phyloP scores from a whole-genome alignment of 768 basidiomycete species.

The Pulveroboletus sp. region DNA sequence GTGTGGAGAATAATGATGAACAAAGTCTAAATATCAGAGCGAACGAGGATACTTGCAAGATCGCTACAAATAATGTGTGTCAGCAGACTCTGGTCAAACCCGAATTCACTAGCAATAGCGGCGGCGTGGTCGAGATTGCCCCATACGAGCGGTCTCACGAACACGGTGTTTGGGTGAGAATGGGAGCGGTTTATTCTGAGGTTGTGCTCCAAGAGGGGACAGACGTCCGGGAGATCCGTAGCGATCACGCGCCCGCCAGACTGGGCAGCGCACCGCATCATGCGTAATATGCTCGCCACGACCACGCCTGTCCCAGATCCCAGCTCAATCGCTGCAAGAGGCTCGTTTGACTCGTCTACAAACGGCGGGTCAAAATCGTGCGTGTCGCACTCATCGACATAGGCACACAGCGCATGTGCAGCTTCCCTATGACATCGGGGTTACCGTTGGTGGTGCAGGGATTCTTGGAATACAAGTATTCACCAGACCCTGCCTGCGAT shows the following conservation, averaged over 20 bases:
- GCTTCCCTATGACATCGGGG: conserved; percentile 68
- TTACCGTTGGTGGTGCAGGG: too few species aligned
- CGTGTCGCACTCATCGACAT: conserved; percentile 39
- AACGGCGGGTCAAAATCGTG: conserved; percentile 58
- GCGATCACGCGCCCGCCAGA: conserved; percentile 38
- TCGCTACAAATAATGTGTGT: conserved; percentile 84
- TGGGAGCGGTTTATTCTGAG: conserved; percentile 25
- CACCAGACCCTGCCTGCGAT: conserved; percentile 88
- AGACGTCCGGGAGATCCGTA: conserved; percentile 80
- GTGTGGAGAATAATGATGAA: not conserved
- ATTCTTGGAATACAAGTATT: conserved; percentile 20
- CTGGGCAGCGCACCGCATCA: conserved; percentile 28
- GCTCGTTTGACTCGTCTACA: conserved; percentile 13
- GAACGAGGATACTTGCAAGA: conserved; percentile 50
- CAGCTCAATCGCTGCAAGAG: conserved; percentile 60
- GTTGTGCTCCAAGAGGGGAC: conserved; percentile 46
- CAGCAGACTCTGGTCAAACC: conserved; percentile 19
- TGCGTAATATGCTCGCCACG: conserved; percentile 43
- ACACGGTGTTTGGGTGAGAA: not conserved
- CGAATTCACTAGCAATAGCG: conserved; percentile 40
- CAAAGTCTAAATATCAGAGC: not conserved
- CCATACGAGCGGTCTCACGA: conserved; percentile 69
- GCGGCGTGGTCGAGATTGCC: conserved; percentile 49
- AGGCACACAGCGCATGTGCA: conserved; percentile 56
- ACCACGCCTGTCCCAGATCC: conserved; percentile 78